Base-by-base conservation (phyloP, 768 basidiomycete species). In the Mrakia blollopis region DNA sequence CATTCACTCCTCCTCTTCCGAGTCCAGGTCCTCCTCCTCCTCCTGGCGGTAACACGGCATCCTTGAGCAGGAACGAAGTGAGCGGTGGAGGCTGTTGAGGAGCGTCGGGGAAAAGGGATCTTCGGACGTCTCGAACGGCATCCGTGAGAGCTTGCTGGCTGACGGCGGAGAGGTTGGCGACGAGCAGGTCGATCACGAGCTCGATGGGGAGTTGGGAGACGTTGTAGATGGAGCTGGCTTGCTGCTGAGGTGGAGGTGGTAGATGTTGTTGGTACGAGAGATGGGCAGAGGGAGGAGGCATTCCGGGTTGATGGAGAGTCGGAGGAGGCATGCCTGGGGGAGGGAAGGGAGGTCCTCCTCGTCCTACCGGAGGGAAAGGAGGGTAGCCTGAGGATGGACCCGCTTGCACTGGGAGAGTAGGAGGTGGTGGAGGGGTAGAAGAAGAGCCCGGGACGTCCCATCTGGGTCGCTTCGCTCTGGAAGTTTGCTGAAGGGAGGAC, bases 131-230 rank as follows among this genome's bases (percentile, higher is more conserved):
- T 23, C 65, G 39, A 23, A 68, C 65, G 11, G 65, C 65, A 21
- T 68, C 65, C 5, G n/a, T 13, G 23, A 68, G 35, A 23, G 65
- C 65, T 25, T 35, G 25, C 23, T 68, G 39, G 65, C 39, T 44
- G 39, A 68, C 65, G 65, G 65, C 65, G 13, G 25, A n/a, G 23
- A 78, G 65, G 30, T 68, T 74, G 6, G 72, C 63, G 9, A 78
- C n/a, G 32, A 73, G 25, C 13, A 78, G 47, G 21, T 78, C 77
- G 41, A 74, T 57, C 25, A 78, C 65, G 14, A 78, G 73, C 13
- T 52, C 37, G 37, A 60, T 57, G 1, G 77, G 73, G 10, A 78
- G 68, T 4, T 32, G 32, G 30, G 67, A 41, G n/a, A 74, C 77
- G 67, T 74, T 60, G 41, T 71, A 78, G 13, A 70, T 44, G 8